Base-by-base conservation (phyloP, 108 stramenopile genomes). In the Pelagomonas calceolata region DNA sequence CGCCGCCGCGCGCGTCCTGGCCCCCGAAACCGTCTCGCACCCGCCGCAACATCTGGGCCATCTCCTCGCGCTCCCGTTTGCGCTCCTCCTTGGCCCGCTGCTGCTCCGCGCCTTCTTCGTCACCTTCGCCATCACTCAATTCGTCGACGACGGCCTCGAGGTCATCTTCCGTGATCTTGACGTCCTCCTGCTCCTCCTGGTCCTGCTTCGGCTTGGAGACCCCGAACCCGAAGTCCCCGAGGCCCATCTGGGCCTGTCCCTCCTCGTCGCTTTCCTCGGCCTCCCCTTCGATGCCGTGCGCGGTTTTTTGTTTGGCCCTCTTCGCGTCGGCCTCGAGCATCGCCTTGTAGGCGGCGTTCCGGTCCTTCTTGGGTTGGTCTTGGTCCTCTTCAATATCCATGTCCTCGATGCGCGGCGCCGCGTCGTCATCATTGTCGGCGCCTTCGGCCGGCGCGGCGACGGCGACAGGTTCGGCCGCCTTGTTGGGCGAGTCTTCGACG, bases 111-210 rank as follows among this genome's bases (percentile, higher is more conserved):
- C 14, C 21, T 17, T 4, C 51, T 26, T 60, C 51, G 51, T 16
- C 51, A 3, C 51, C 51, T 26, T 60, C 51, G 51, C 26, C 51
- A 3, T 60, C 51, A 3, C 21, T 26, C 21, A 60, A 3, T 26
- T 60, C 51, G 51, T 60, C 51, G 51, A 60, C 51, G 51, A 60
- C 29, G 51, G 51, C 51, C 14, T 60, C 51, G 51, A 60, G 51
- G 51, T 60, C 51, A 17, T 60, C 51, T 26, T 4, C 51, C 3
- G 51, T 60, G 51, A 60, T 12, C 26, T 60, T 12, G 51, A 60
- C 3, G 51, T 60, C 51, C 51, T 60, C 51, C 51, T 16, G 18
- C 21, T 16, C 51, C 21, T 60, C 51, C 7, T 17, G 21, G 21
- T 16, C 26, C 51, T 60, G 18, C 51, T 60, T 60, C 7, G 14